Evolutionary conservation across 768 basidiomycete genomes (phyloP).

Genomic region (Hebeloma cylindrosporum): DNA sequence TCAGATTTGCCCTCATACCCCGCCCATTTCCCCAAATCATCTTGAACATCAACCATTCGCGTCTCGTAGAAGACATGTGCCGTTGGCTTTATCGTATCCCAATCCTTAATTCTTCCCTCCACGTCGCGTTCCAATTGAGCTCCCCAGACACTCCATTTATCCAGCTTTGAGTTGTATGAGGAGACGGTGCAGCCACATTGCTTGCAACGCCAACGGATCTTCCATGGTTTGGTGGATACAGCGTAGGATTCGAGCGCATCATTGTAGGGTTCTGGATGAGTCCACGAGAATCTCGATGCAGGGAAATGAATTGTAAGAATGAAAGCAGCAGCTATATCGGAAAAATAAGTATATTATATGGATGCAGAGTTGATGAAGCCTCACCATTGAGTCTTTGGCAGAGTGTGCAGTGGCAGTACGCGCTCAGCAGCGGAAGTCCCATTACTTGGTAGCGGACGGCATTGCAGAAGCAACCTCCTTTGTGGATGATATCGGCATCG

Average conservation of each 20-base stretch:
- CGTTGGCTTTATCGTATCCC: constrained; percentile 60
- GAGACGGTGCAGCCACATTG: constrained; percentile 55
- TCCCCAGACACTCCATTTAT: constrained; percentile 60
- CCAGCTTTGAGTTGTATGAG: constrained; percentile 48
- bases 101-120: constrained; percentile 48
- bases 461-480: constrained; percentile 64
- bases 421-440: constrained; percentile 52
- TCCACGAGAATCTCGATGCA: constrained; percentile 54
- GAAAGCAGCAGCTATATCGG: constrained; percentile 52
- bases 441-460: constrained; percentile 45
- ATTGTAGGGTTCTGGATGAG: constrained; percentile 35
- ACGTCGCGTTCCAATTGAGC: constrained; percentile 53
- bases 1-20: constrained; percentile 57
- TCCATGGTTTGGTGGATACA: constrained; percentile 52
- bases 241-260: constrained; percentile 46
- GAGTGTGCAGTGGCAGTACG: constrained; percentile 70
- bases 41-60: constrained; percentile 54
- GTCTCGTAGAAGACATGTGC: constrained; percentile 69
- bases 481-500: constrained; percentile 24
- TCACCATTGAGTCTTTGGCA: constrained; percentile 60
- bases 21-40: constrained; percentile 61
- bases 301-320: constrained; percentile 62
- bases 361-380: not conserved
- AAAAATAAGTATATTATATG: not conserved
- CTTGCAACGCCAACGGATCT: constrained; percentile 64